Evolutionary conservation across 1,284 basidiomycete genomes (phyloP), one percentile per base, ranked within the genome.

Genomic region (Somion occarium): DNA sequence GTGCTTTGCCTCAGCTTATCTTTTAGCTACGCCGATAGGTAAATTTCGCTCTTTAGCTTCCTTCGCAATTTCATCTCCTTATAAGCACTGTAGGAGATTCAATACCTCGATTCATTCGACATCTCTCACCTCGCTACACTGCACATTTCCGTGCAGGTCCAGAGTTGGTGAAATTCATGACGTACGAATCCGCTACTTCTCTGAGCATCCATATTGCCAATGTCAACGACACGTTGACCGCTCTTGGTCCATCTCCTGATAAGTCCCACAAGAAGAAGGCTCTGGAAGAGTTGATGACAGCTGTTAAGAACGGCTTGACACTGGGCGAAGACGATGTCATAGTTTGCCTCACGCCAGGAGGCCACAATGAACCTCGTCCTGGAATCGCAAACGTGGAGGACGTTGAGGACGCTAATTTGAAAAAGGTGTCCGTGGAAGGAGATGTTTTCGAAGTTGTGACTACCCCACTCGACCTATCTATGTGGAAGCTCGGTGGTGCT

Each of bases 401-500:
- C 15, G 25, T 25, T 23, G n/a, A 34, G 23, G 18, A 11, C 11
- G 44, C 15, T 23, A 26, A 46, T 3, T 18, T 12, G 27, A 27
- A 38, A n/a, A 12, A 12, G 30, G 67, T 26, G 66, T 76, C 24
- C 59, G 62, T 79, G 15, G 62, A 73, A 20, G 88, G 86, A 1
- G 77, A 88, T 60, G 76, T 89, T 2, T 73, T 83, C 53, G 66
- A 83, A 1, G 78, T 83, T 41, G 78, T 78, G 20, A 79, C 79
- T 13, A 73, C 73, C 22, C 78, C 83, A 48, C 66, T 96, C 34
- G 93, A 97, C 66, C 75, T 81, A 52, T 81, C 86, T 0, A 68
- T 97, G 48, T 91, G 90, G 83, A 83, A 82, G 58, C 80, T 93
- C 44, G 94, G 93, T 1, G 94, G 95, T 1, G 83, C 87, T 1